Evolutionary conservation across 768 basidiomycete genomes (phyloP).

Genomic region (Atractiella rhizophila): DNA sequence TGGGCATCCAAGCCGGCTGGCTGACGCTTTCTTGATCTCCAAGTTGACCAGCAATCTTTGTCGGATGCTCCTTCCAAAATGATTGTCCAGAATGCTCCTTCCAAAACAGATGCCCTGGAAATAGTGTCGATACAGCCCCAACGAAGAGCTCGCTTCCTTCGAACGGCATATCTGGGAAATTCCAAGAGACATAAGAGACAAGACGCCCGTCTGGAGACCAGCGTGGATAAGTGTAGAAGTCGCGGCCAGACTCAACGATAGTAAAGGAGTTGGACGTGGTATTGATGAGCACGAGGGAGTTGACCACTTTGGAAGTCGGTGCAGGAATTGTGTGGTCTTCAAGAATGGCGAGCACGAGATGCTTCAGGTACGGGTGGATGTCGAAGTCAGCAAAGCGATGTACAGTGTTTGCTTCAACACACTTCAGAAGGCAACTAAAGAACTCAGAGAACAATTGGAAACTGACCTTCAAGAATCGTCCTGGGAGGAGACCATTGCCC

Average conservation of each 20-base stretch:
- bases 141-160: conserved; percentile 35
- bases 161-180: conserved; percentile 50
- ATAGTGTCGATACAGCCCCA: too few species aligned
- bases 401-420: conserved; percentile 27
- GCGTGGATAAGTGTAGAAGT: conserved; percentile 41
- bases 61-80: too few species aligned
- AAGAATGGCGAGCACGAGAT: conserved; percentile 36
- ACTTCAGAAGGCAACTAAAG: too few species aligned
- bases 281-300: conserved; percentile 34
- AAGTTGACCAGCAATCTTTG: too few species aligned
- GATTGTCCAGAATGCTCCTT: too few species aligned
- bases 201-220: conserved; percentile 37
- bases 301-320: conserved; percentile 34
- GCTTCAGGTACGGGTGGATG: conserved; percentile 30
- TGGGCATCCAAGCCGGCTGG: conserved; percentile 31
- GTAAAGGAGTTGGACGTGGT: conserved; percentile 28
- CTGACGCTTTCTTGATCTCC: too few species aligned
- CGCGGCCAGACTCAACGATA: conserved; percentile 33
- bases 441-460: too few species aligned
- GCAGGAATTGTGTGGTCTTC: conserved; percentile 42
- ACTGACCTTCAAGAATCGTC: too few species aligned
- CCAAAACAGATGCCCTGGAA: too few species aligned
- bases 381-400: conserved; percentile 41
- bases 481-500: too few species aligned
- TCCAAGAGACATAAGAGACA: conserved; percentile 45